These are phyloP conservation scores for Entomortierella parvispora DNA, from an alignment of 192 early-diverging fungal genomes.

Conservation along the genomic window DNA sequence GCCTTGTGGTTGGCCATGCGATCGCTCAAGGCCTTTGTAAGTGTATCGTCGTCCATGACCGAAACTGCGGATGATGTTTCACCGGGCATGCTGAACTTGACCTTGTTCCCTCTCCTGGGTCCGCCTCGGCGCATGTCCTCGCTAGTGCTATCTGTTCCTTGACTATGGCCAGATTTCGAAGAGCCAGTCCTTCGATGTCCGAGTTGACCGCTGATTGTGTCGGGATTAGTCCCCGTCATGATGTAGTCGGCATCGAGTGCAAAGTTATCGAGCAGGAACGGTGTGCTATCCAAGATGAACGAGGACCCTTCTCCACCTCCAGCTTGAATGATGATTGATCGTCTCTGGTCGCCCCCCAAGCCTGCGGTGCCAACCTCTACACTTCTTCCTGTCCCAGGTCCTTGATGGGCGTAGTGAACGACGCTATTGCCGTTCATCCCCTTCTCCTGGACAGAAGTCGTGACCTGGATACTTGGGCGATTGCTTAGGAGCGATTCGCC, in stretches of 20 bases:
- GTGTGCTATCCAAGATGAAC: slow-evolving; percentile 29
- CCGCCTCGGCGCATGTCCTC: not conserved
- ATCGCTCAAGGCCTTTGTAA: slow-evolving; percentile 15
- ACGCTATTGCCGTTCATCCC: not conserved
- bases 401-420: too few relatives aligned
- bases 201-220: not conserved
- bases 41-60: slow-evolving; percentile 6
- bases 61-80: not conserved
- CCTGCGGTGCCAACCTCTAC: too few relatives aligned
- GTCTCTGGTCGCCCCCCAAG: slow-evolving; percentile 6
- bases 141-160: not conserved
- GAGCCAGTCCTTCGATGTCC: slow-evolving; percentile 4
- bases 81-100: slow-evolving; percentile 33
- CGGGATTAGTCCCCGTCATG: not conserved
- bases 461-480: slow-evolving; percentile 12
- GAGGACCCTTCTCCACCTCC: slow-evolving; percentile 36
- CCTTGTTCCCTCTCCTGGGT: slow-evolving; percentile 25
- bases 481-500: slow-evolving; percentile 5
- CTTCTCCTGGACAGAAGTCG: slow-evolving; percentile 14
- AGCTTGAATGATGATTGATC: slow-evolving; percentile 23
- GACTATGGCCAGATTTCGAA: not conserved
- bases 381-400: too few relatives aligned
- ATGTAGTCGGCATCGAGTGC: slow-evolving; percentile 35
- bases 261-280: slow-evolving; percentile 49
- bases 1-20: slow-evolving; percentile 36